A percentile compares a stretch with the other conserved stretches of the same genome.
Conservation (phyloP, 148 eudicot species). For the Silene conica region DNA sequence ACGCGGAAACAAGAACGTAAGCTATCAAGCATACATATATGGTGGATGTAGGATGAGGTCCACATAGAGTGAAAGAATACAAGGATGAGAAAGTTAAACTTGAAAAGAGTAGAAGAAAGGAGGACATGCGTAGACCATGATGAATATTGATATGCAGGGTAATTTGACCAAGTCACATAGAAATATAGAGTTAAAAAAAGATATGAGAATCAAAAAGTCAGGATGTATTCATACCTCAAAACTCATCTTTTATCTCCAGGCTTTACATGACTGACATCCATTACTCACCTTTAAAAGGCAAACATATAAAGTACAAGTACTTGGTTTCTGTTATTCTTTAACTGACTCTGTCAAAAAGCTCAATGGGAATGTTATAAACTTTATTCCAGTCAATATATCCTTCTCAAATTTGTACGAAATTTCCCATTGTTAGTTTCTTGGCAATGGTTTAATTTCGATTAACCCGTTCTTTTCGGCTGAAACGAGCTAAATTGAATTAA, state of each 20-base stretch:
- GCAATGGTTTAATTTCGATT: no score
- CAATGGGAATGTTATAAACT: slow-evolving; percentile 10
- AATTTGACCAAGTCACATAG: slow-evolving; percentile 24
- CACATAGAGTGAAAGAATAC: neutral
- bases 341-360: slow-evolving; percentile 20
- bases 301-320: neutral
- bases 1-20: neutral
- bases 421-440: slow-evolving; percentile 2
- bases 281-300: slow-evolving; percentile 8
- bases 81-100: slow-evolving; percentile 1
- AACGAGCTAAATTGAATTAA: no score
- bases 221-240: slow-evolving; percentile 24
- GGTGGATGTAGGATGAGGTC: neutral
- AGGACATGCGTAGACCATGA: slow-evolving; percentile 15
- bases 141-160: neutral
- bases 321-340: slow-evolving; percentile 4
- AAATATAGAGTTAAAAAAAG: neutral
- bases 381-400: slow-evolving; percentile 15
- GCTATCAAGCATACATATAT: neutral
- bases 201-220: slow-evolving; percentile 15
- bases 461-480: no score
- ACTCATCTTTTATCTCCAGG: slow-evolving; percentile 9
- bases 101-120: slow-evolving; percentile 15
- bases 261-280: slow-evolving; percentile 26
- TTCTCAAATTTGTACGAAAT: neutral